These are phyloP conservation scores for Fistulinella cinereoalba DNA, from an alignment of 1,284 basidiomycete species.

Conservation along the genomic window DNA sequence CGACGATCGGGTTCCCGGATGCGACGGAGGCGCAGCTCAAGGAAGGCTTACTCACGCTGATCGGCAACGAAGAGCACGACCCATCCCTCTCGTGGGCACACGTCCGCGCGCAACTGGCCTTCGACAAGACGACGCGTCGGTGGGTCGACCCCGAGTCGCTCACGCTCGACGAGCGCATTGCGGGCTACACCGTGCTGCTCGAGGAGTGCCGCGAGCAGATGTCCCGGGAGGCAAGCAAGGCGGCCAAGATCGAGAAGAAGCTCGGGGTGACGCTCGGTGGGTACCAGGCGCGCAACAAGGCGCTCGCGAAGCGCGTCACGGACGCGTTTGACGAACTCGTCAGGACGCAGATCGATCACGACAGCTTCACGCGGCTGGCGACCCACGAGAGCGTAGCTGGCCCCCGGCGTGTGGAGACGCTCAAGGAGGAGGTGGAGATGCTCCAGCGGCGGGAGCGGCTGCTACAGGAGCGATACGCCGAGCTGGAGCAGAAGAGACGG, in stretches of 20 bases:
- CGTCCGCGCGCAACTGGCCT: conserved; percentile 59
- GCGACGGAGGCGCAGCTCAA: conserved; percentile 78
- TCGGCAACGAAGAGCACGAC: conserved; percentile 58
- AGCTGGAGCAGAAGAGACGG: conserved; percentile 71
- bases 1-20: conserved; percentile 79
- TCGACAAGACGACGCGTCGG: conserved; percentile 50
- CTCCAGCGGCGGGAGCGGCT: conserved; percentile 74
- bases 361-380: conserved; percentile 74
- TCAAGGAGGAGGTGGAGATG: conserved; percentile 82
- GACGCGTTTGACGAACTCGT: conserved; percentile 72
- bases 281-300: conserved; percentile 78
- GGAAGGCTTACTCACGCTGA: conserved; percentile 63
- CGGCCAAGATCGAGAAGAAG: conserved; percentile 90
- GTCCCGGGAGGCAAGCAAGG: conserved; percentile 78
- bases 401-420: conserved; percentile 67
- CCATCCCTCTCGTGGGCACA: conserved; percentile 66
- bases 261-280: conserved; percentile 86
- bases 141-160: conserved; percentile 72
- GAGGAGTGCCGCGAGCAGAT: conserved; percentile 70
- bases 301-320: conserved; percentile 63
- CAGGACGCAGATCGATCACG: conserved; percentile 64
- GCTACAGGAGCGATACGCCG: conserved; percentile 81
- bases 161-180: conserved; percentile 55
- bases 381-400: conserved; percentile 72
- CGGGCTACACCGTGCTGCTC: conserved; percentile 65